Evolutionary conservation across 805 yeast genomes (phyloP).

Genomic region (Saccharomycopsis selenospora): DNA sequence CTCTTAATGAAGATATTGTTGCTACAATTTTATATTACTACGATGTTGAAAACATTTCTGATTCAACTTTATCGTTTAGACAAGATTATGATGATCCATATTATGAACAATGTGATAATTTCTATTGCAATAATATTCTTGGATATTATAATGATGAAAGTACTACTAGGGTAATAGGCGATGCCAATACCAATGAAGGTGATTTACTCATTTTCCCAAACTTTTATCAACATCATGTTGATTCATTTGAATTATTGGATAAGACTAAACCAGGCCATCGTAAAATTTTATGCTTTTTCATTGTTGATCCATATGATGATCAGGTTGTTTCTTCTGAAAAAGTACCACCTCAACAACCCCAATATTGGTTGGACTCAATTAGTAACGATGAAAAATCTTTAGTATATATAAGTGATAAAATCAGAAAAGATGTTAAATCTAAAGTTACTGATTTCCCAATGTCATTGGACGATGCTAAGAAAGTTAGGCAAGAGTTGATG

Average conservation of each 20-base stretch:
- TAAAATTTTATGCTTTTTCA: constrained; percentile 34
- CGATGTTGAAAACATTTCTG: constrained; percentile 34
- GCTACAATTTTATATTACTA: constrained; percentile 32
- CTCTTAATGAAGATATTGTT: constrained; percentile 13
- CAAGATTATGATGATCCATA: constrained; percentile 28
- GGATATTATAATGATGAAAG: constrained; percentile 29
- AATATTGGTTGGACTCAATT: background rate
- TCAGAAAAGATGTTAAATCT: too few relatives aligned
- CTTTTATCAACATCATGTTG: constrained; percentile 34
- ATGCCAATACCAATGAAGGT: constrained; percentile 26
- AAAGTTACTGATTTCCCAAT: constrained; percentile 21
- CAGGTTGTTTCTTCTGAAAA: constrained; percentile 27
- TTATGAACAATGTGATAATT: constrained; percentile 32
- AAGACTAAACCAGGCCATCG: constrained; percentile 32
- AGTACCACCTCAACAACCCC: constrained; percentile 35
- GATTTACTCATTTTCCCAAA: constrained; percentile 35
- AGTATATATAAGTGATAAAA: too few relatives aligned
- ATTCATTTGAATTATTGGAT: constrained; percentile 33
- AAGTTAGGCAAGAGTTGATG: constrained; percentile 29
- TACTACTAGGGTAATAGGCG: constrained; percentile 27
- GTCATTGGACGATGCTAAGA: constrained; percentile 26
- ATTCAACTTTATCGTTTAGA: constrained; percentile 30
- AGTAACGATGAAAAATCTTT: background rate
- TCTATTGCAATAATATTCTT: constrained; percentile 25
- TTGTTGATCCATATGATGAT: constrained; percentile 33